Evolutionary conservation across 768 basidiomycete species (phyloP), one percentile per base, ranked within the genome.

Genomic region (Leccinellum luteum): DNA sequence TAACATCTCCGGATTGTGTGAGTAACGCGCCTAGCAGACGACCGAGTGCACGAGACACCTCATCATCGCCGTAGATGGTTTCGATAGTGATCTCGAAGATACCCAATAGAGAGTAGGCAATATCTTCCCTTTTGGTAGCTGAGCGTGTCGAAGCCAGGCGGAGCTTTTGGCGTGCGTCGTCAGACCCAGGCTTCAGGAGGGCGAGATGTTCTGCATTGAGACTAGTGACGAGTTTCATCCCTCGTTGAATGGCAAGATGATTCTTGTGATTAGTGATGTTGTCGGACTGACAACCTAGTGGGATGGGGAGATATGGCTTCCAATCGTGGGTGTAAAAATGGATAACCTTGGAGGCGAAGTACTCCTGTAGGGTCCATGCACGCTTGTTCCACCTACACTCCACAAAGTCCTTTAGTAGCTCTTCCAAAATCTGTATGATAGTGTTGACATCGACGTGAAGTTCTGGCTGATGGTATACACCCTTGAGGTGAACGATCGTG

Each of bases 41-140:
- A 6, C 62, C 59, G 19, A 70, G 60, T 0, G 69, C 69, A n/a
- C 59, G 56, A 13, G 51, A 38, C 35, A 60, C 52, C 9, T 69
- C 66, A 41, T 70, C 68, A 3, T 32, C 32, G 5, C 70, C 70
- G 27, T 71, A 71, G 6, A 35, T 52, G 28, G 64, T 48, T 3
- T 60, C 59, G 3, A 71, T 52, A 1, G 55, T 48, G 14, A 64
- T 59, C 15, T 66, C 57, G 30, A 71, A 64, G 25, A 71, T 61
- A 1, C 68, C 70, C 41, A 72, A 54, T 19, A 71, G 32, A 1
- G 64, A 70, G 55, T 71, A 71, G 12, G 68, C 66, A 0, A 57
- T 55, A 25, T 71, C 69, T 54, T 70, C 70, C 12, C 54, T 51
- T 15, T 52, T 49, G 1, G 71, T 72, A 12, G 69, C 65, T 4